phyloP scores from a whole-genome alignment of 108 stramenopile species.

The Fistulifera solaris region DNA sequence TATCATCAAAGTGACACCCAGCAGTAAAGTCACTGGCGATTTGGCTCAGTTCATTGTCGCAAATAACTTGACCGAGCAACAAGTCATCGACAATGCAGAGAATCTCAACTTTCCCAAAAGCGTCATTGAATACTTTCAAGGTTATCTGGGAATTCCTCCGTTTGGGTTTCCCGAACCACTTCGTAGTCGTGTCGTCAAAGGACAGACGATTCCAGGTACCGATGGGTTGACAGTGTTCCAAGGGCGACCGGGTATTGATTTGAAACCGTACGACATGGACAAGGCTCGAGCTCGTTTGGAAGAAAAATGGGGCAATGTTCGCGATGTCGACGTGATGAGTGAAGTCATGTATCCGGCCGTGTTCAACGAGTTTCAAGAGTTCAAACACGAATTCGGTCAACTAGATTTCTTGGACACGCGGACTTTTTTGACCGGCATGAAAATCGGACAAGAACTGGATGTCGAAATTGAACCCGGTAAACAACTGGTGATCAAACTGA shows the following conservation, averaged over 20 bases:
- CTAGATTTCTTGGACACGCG: slow-evolving; percentile 80
- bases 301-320: slow-evolving; percentile 67
- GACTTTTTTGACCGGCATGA: slow-evolving; percentile 88
- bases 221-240: slow-evolving; percentile 70
- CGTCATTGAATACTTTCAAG: slow-evolving; percentile 95
- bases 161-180: slow-evolving; percentile 96
- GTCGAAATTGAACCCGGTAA: slow-evolving; percentile 79
- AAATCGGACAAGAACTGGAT: slow-evolving; percentile 80
- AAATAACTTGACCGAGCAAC: slow-evolving; percentile 84
- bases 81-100: slow-evolving; percentile 83
- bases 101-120: slow-evolving; percentile 82
- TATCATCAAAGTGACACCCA: slow-evolving; percentile 95
- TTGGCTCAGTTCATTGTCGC: slow-evolving; percentile 95
- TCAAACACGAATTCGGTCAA: slow-evolving; percentile 63
- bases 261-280: slow-evolving; percentile 78
- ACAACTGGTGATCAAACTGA: slow-evolving; percentile 73
- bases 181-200: slow-evolving; percentile 71
- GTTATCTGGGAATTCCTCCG: slow-evolving; percentile 86
- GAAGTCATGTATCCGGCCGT: slow-evolving; percentile 90
- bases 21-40: slow-evolving; percentile 71
- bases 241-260: slow-evolving; percentile 91
- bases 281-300: slow-evolving; percentile 43
- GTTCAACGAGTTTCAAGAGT: slow-evolving; percentile 78
- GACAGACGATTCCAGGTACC: slow-evolving; percentile 70
- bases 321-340: slow-evolving; percentile 82